Evolutionary conservation across 2,329 filamentous ascomycete species (phyloP).

Genomic region (Diaporthe citrichinensis): DNA sequence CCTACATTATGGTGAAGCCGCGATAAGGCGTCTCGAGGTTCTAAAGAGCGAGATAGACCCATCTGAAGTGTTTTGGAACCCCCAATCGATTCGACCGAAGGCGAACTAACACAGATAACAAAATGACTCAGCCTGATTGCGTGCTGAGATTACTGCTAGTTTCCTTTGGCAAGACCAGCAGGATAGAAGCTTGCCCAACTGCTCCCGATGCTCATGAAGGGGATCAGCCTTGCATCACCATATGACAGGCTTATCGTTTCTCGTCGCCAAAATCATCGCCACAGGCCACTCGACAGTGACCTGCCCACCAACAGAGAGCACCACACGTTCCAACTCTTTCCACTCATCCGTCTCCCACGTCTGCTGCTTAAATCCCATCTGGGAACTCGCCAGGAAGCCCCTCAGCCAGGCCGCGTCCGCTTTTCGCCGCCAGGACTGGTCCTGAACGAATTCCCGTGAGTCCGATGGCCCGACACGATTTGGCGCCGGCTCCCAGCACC

Average conservation of each 20-base stretch:
- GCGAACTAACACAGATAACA: neutral
- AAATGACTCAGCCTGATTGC: neutral
- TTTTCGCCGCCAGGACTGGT: slow-evolving; percentile 41
- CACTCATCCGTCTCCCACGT: slow-evolving; percentile 43
- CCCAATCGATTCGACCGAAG: slow-evolving; percentile 32
- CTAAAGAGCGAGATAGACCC: slow-evolving; percentile 31
- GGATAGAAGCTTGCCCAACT: neutral
- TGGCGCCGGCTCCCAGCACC: slow-evolving; percentile 36
- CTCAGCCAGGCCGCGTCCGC: slow-evolving; percentile 43
- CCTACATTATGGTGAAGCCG: slow-evolving; percentile 17
- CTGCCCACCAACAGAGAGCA: slow-evolving; percentile 29
- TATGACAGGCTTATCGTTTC: slow-evolving; percentile 29
- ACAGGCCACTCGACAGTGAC: slow-evolving; percentile 43
- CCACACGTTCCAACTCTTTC: slow-evolving; percentile 41
- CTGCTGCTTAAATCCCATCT: slow-evolving; percentile 43
- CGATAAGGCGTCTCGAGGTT: slow-evolving; percentile 19
- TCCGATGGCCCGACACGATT: slow-evolving; percentile 29
- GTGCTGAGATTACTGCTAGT: neutral
- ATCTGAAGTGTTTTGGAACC: slow-evolving; percentile 34
- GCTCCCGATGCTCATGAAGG: no score
- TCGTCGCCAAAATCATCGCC: slow-evolving; percentile 42
- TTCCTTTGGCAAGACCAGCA: neutral
- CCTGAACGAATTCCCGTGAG: neutral
- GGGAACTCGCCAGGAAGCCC: slow-evolving; percentile 43
- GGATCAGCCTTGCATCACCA: neutral